Conservation (phyloP, 768 basidiomycete genomes). For the Lentinula raphanica region DNA sequence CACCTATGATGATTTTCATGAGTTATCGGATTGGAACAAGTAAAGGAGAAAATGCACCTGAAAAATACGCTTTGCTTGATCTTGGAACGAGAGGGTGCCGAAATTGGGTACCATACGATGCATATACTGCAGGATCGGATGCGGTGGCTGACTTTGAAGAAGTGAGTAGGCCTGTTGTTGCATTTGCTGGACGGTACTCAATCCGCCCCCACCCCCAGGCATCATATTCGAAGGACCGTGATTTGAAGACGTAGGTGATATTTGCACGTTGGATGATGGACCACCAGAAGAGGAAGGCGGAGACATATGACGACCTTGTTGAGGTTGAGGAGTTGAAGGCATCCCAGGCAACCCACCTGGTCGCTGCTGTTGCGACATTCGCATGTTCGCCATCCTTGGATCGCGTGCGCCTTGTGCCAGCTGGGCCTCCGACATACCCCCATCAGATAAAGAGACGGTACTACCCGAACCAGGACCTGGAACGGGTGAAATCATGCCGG, state of each 20-base stretch:
- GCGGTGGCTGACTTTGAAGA: constrained; percentile 44
- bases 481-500: background rate
- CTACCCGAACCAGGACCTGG: background rate
- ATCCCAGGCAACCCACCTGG: background rate
- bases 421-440: constrained; percentile 4
- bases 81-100: constrained; percentile 34
- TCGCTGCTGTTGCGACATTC: background rate
- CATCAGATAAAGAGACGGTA: background rate
- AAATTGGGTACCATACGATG: constrained; percentile 37
- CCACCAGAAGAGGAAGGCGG: constrained; percentile 23
- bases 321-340: constrained; percentile 1
- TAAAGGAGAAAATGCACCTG: constrained; percentile 37
- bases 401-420: background rate
- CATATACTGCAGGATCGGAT: constrained; percentile 59
- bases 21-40: background rate
- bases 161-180: constrained; percentile 41
- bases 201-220: constrained; percentile 13
- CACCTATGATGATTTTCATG: background rate
- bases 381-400: constrained; percentile 1
- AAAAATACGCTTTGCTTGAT: constrained; percentile 59
- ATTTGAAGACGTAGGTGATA: background rate
- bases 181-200: constrained; percentile 9
- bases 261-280: background rate
- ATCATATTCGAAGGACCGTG: background rate
- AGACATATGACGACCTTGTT: constrained; percentile 34